Evolutionary conservation across 345 rosid genomes (phyloP).

Genomic region (Syzygium aromaticum): DNA sequence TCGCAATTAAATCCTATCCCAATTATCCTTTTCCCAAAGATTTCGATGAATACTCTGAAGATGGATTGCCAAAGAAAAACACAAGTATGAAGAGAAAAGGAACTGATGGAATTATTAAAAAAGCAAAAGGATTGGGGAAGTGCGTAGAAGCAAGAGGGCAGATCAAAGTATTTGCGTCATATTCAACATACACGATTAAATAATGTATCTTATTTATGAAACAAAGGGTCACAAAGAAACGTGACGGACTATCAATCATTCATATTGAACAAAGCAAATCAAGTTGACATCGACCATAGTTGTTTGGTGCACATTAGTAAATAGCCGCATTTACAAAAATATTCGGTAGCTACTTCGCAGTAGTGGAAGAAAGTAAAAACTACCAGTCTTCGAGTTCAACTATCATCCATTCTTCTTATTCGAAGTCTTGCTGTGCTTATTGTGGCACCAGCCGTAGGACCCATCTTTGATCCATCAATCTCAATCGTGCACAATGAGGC

Average conservation of each 20-base stretch:
- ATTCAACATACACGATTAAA: background rate
- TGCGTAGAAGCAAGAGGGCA: background rate
- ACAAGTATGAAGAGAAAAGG: background rate
- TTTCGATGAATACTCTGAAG: background rate
- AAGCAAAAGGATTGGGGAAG: background rate
- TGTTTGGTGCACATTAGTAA: background rate
- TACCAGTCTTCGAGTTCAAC: background rate
- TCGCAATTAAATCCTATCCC: background rate
- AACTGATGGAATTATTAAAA: background rate
- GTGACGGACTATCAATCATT: background rate
- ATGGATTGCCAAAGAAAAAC: background rate
- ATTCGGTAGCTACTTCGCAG: background rate
- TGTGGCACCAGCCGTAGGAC: background rate
- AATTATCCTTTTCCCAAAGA: background rate
- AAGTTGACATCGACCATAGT: background rate
- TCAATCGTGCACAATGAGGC: background rate
- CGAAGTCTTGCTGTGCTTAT: background rate
- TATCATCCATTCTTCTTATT: background rate
- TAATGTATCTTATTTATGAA: background rate
- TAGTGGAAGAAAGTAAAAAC: background rate
- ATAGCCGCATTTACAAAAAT: background rate
- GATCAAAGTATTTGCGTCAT: background rate
- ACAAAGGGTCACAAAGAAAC: background rate
- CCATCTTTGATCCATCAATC: background rate
- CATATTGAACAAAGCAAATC: background rate